A percentile compares a stretch with the other conserved stretches of the same genome.
These are phyloP conservation scores for Emergomyces orientalis DNA, from an alignment of 2,329 filamentous ascomycete genomes.

Conservation along the genomic window DNA sequence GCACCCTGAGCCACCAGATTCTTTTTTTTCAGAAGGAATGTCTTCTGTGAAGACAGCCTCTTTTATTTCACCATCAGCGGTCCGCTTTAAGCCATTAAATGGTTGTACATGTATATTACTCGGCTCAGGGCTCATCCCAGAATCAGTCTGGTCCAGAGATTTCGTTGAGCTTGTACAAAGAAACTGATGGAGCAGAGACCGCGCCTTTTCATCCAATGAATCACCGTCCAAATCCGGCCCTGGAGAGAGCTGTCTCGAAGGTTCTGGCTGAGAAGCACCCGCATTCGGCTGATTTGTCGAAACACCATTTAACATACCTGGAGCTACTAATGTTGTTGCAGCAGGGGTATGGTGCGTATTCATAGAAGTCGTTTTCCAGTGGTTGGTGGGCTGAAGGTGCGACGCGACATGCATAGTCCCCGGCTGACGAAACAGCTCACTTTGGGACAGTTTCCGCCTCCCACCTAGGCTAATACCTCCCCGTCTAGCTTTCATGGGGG, in stretches of 20 bases:
- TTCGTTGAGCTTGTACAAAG: slow-evolving; percentile 13
- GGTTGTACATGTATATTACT: not conserved
- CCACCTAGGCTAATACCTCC: slow-evolving; percentile 2
- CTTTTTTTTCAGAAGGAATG: not conserved
- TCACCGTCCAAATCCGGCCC: not conserved
- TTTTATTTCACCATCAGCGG: slow-evolving; percentile 5
- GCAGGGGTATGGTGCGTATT: not conserved
- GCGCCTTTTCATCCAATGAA: slow-evolving; percentile 17
- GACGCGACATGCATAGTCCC: not conserved
- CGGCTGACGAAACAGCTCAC: not conserved
- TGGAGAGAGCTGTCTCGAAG: not conserved
- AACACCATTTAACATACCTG: not conserved
- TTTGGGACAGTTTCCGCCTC: not conserved
- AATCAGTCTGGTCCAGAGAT: not conserved
- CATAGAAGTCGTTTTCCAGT: not conserved
- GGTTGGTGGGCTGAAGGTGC: not conserved
- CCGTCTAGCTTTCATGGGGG: slow-evolving; percentile 3
- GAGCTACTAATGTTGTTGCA: not conserved
- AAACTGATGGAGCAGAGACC: slow-evolving; percentile 23
- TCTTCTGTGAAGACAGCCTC: not conserved
- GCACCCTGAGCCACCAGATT: not conserved
- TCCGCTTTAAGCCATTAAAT: not conserved
- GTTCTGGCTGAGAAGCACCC: not conserved
- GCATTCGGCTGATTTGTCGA: not conserved
- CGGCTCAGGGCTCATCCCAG: not conserved